phyloP scores from a whole-genome alignment of 148 eudicot species.

The Dysphania ambrosioides region DNA sequence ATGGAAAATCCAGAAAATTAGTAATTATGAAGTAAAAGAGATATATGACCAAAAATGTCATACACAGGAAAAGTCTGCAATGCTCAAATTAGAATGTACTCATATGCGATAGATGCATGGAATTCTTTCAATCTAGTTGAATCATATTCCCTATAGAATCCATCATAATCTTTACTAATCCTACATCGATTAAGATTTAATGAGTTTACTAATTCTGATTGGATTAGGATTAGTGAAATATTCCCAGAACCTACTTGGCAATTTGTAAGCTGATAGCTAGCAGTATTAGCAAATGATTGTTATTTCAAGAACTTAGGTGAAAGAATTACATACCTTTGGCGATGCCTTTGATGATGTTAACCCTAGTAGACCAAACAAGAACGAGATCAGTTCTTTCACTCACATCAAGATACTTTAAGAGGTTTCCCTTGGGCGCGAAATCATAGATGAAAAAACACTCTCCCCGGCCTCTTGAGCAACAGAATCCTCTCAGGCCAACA shows the following conservation, averaged over 20 bases:
- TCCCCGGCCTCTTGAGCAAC: conserved; percentile 86
- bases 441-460: conserved; percentile 87
- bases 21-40: not conserved
- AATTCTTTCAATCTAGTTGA: no score
- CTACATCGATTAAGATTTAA: no score
- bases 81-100: no score
- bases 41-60: not conserved
- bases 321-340: conserved; percentile 61
- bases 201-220: no score
- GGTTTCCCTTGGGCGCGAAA: conserved; percentile 64
- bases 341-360: conserved; percentile 74
- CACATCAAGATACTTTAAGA: conserved; percentile 59
- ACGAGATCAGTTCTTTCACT: conserved; percentile 32
- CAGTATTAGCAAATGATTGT: not conserved
- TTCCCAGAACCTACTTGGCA: not conserved
- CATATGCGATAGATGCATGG: no score
- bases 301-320: no score
- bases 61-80: not conserved
- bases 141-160: no score
- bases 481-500: conserved; percentile 70
- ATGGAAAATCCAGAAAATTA: conserved; percentile 3
- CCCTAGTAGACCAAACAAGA: conserved; percentile 80
- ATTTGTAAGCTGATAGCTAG: not conserved
- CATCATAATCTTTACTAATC: no score
- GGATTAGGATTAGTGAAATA: no score